These are phyloP conservation scores for Fusarium sp. DNA, from an alignment of 2,329 filamentous ascomycete genomes.

Conservation along the genomic window DNA sequence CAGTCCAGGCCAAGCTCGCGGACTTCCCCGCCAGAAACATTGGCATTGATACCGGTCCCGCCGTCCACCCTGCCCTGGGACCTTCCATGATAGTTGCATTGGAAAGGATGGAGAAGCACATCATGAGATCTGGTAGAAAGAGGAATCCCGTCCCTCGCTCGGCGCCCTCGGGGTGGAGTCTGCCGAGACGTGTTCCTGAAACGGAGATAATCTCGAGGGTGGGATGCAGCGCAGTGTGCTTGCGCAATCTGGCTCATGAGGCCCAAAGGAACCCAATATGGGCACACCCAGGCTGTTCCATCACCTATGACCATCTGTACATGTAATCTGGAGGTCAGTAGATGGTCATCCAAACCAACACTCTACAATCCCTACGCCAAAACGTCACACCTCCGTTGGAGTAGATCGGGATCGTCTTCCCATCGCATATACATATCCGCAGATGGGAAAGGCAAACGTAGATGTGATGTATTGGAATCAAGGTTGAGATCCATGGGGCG, in stretches of 20 bases:
- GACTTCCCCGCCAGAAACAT: constrained; percentile 1
- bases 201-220: neutral
- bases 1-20: neutral
- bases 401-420: constrained; percentile 2
- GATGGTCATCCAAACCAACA: neutral
- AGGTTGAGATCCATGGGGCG: neutral
- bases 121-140: constrained; percentile 19
- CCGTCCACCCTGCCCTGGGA: neutral
- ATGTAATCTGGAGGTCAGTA: neutral
- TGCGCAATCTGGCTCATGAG: neutral
- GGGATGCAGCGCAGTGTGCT: neutral
- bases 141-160: constrained; percentile 15
- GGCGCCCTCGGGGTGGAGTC: constrained; percentile 5
- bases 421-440: neutral
- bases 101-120: neutral
- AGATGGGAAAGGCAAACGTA: neutral
- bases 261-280: neutral
- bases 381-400: neutral
- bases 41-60: neutral
- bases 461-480: neutral
- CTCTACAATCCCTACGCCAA: neutral
- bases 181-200: constrained; percentile 7
- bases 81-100: neutral
- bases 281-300: neutral
- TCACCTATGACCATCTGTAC: neutral